Base-by-base conservation (phyloP, 768 basidiomycete genomes). In the Tylopilus subfusipes region DNA sequence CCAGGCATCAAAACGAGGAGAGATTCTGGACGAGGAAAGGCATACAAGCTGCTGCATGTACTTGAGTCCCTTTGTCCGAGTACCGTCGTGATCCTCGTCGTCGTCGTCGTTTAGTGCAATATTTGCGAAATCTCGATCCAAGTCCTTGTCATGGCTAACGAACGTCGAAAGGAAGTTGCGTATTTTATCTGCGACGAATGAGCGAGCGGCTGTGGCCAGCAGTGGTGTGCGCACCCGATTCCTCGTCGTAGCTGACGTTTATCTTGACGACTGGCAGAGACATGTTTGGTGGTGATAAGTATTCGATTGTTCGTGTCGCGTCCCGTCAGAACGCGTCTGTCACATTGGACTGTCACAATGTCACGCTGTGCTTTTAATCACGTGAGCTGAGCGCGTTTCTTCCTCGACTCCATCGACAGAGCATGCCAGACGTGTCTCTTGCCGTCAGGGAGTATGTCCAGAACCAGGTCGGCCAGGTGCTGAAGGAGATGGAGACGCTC, bases 1-100 rank as follows among this genome's bases (percentile, higher is more conserved):
- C 52, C 42, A 61, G 51, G 52, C 5, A 47, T 65, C 25, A 64
- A 40, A 25, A 59, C 22, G 42, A 25, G 68, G 69, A 60, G 62
- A 51, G 24, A 59, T 58, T 50, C 43, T 42, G 33, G 31, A 19
- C 50, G 14, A 39, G 4, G 73, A 67, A 69, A 84, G 66, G 21
- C 50, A 43, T 72, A 96, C 93, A 64, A 97, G 75, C 63, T 91
- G 89, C 25, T 78, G 74, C 80, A 90, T 86, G 69, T 97, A 97
- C 73, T 94, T 95, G 21, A 82, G 60, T 34, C 77, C 71, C 50
- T 71, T 77, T 42, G 62, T 70, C 55, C 76, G 72, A 4, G 68
- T 54, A 36, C 66, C 58, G 45, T 67, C 63, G 25, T 54, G 65
- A 50, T 74, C 46, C 4, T 75, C 60, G 18, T 76, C 71, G 19